Percentiles rank a stretch among this genome's conserved stretches.
phyloP scores from a whole-genome alignment of 345 rosid genomes.

The Toxicodendron radicans region DNA sequence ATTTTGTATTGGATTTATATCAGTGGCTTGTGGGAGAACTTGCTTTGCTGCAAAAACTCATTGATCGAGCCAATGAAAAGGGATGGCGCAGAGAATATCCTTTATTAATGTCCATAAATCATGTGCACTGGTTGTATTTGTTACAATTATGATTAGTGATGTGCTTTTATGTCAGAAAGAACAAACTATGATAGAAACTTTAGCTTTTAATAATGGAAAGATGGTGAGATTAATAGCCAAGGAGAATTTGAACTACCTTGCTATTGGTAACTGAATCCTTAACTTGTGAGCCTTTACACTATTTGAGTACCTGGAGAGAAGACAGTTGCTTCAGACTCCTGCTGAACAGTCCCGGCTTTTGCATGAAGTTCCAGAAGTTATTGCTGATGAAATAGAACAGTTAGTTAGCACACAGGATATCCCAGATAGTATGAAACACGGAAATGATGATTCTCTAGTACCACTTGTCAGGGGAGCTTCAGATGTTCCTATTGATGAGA shows the following conservation, averaged over 20 bases:
- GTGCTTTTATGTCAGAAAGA: neutral
- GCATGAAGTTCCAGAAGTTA: conserved; percentile 59
- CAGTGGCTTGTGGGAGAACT: conserved; percentile 79
- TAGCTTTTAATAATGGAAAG: neutral
- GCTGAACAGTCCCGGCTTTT: conserved; percentile 66
- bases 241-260: neutral
- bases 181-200: neutral
- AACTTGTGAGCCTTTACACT: conserved; percentile 55
- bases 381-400: conserved; percentile 55
- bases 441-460: conserved; percentile 27
- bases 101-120: conserved; percentile 25
- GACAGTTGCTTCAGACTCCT: conserved; percentile 61
- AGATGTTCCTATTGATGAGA: conserved; percentile 28
- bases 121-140: neutral
- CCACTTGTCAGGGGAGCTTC: conserved; percentile 29
- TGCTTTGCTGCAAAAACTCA: conserved; percentile 51
- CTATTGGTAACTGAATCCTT: conserved; percentile 36
- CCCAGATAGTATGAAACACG: conserved; percentile 30
- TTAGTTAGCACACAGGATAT: conserved; percentile 30
- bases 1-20: conserved; percentile 15
- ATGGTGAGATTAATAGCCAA: neutral
- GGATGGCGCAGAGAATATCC: conserved; percentile 98
- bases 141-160: neutral
- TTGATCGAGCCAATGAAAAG: conserved; percentile 79
- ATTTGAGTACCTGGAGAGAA: conserved; percentile 71